Percentiles rank a stretch among this genome's conserved stretches.
These are phyloP conservation scores for Chlorophyllum brunneum DNA, from an alignment of 768 basidiomycete species.

Conservation along the genomic window DNA sequence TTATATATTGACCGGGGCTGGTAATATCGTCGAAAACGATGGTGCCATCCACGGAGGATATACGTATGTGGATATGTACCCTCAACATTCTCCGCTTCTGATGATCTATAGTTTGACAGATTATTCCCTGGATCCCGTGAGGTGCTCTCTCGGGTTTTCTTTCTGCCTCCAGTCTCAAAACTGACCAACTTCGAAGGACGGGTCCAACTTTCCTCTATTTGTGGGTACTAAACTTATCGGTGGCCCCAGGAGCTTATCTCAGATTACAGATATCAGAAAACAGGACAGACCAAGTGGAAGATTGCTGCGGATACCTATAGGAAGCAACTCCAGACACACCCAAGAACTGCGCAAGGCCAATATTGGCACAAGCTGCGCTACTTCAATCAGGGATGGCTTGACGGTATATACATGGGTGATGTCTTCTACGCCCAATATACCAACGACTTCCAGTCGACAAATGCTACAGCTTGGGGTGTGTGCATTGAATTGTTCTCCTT, in stretches of 20 bases:
- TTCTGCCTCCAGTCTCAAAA: neutral
- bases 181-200: constrained; percentile 21
- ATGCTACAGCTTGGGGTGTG: constrained; percentile 35
- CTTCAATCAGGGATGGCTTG: constrained; percentile 42
- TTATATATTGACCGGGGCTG: constrained; percentile 35
- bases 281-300: constrained; percentile 35
- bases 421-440: constrained; percentile 41
- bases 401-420: constrained; percentile 45
- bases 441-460: constrained; percentile 28
- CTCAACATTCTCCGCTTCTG: neutral
- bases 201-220: constrained; percentile 37
- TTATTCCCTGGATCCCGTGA: constrained; percentile 32
- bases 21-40: constrained; percentile 33
- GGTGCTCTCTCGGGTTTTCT: constrained; percentile 17
- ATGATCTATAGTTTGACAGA: constrained; percentile 23
- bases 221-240: constrained; percentile 18
- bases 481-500: neutral
- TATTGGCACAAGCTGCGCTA: constrained; percentile 44
- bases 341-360: constrained; percentile 40
- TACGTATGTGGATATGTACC: constrained; percentile 23
- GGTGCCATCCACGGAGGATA: constrained; percentile 37
- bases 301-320: constrained; percentile 37
- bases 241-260: neutral
- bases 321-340: constrained; percentile 35
- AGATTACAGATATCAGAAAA: constrained; percentile 27